phyloP scores from a whole-genome alignment of 179 eudicot genomes.

The Carnegiea gigantea region DNA sequence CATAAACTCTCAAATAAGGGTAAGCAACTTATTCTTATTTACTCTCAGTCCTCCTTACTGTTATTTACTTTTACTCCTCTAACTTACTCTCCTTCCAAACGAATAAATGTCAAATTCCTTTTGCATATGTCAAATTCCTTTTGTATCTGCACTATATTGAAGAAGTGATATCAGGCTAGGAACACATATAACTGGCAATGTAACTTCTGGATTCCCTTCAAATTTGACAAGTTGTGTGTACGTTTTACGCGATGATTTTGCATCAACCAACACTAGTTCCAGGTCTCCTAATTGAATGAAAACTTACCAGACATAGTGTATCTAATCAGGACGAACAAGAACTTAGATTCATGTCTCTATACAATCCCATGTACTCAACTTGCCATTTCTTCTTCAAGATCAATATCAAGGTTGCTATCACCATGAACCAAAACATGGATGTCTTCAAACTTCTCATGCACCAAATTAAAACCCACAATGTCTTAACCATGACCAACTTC shows the following conservation, averaged over 20 bases:
- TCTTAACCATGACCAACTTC: slow-evolving; percentile 17
- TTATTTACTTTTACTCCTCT: too few relatives aligned
- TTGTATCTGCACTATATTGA: not conserved
- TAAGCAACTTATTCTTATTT: too few relatives aligned
- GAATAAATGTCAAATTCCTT: too few relatives aligned
- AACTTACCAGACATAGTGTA: slow-evolving; percentile 19
- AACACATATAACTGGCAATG: slow-evolving; percentile 15
- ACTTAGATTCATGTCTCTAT: slow-evolving; percentile 29
- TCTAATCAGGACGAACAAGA: slow-evolving; percentile 25
- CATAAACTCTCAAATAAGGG: too few relatives aligned
- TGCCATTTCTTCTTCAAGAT: slow-evolving; percentile 17
- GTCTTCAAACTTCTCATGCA: slow-evolving; percentile 13
- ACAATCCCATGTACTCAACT: slow-evolving; percentile 30
- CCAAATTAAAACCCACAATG: slow-evolving; percentile 26
- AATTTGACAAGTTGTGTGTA: slow-evolving; percentile 26
- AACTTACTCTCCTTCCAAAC: too few relatives aligned
- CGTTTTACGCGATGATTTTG: slow-evolving; percentile 19
- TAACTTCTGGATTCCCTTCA: slow-evolving; percentile 15
- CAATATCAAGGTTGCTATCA: slow-evolving; percentile 27
- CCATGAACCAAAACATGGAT: slow-evolving; percentile 8
- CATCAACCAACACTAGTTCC: slow-evolving; percentile 29
- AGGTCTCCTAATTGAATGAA: slow-evolving; percentile 18
- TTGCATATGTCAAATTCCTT: slow-evolving; percentile 13
- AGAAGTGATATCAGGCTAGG: slow-evolving; percentile 29
- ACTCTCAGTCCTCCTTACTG: too few relatives aligned